Evolutionary conservation across 2,329 filamentous ascomycete species (phyloP), one percentile per base, ranked within the genome.

Genomic region (Diplodia intermedia): DNA sequence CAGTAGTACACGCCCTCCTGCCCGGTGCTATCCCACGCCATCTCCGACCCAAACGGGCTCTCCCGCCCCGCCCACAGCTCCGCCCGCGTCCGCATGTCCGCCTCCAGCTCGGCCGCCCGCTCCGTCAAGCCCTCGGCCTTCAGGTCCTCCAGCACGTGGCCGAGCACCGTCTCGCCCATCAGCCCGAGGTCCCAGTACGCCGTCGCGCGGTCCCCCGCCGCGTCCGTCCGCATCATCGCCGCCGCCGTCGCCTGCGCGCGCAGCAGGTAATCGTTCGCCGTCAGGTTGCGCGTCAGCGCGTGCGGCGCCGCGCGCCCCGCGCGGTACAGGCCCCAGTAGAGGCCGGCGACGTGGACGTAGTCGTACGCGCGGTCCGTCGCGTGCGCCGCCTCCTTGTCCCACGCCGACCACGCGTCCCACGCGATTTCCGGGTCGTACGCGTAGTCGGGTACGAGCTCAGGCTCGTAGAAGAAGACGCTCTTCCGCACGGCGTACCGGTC

Each of bases 1-100:
- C 86, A 88, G 69, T 86, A 86, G 69, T 87, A 89, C 0, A 89
- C 84, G 0, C 86, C 86, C 72, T 89, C 86, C 70, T 89, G 86
- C 0, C 85, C 86, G 0, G 86, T 89, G 0, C 84, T 87, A 68
- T 89, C 87, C 87, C 87, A 89, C 0, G 86, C 83, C 85, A 87
- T 86, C 73, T 89, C 87, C 62, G 85, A 87, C 0, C 86, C 86
- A 69, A 83, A 89, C 0, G 87, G 87, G 5, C 85, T 83, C 8
- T 80, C 79, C 63, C 84, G 76, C 0, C 76, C 77, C n/a, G 84
- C 74, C 86, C 87, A 89, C 0, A 76, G 72, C 3, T 79, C 69
- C 1, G 86, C 84, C 0, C 86, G 81, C 3, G 74, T 75, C 15
- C 78, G 79, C 86, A 89, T 88, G 0, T 77, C 75, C 0, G 73